Evolutionary conservation across 164 flowering plant genomes (phyloP).

Genomic region (Macadamia integrifolia): DNA sequence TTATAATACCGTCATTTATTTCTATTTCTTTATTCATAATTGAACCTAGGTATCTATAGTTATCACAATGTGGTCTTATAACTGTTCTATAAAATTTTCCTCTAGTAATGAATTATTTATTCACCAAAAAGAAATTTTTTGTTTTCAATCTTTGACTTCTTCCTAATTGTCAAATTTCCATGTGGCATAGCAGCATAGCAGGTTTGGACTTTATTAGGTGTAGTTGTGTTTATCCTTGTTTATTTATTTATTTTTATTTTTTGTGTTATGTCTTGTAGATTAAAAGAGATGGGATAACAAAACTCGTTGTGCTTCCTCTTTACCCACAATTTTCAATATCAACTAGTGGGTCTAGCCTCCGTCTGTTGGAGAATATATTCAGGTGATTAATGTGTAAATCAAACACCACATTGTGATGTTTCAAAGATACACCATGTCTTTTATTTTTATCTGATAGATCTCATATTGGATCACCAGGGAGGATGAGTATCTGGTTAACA

Average conservation of each 20-base stretch:
- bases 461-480: constrained; percentile 47
- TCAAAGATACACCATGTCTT: constrained; percentile 1
- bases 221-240: not conserved
- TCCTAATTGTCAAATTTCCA: not conserved
- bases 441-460: constrained; percentile 10
- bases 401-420: constrained; percentile 1
- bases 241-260: not conserved
- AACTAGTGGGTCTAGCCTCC: constrained; percentile 98
- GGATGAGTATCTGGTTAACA: constrained; percentile 94
- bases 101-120: too few species aligned
- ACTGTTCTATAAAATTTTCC: not conserved
- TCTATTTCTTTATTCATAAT: too few species aligned
- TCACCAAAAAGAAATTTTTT: too few species aligned
- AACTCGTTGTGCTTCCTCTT: constrained; percentile 97
- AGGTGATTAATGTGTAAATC: constrained; percentile 37
- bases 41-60: too few species aligned
- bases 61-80: not conserved
- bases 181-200: not conserved
- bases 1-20: too few species aligned
- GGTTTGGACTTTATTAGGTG: not conserved
- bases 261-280: constrained; percentile 39
- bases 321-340: constrained; percentile 99
- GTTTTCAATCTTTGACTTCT: not conserved
- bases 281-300: constrained; percentile 76
- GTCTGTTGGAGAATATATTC: constrained; percentile 88